These are phyloP conservation scores for Trichocomaceae sp. DNA, from an alignment of 2,329 filamentous ascomycete genomes.

Conservation along the genomic window DNA sequence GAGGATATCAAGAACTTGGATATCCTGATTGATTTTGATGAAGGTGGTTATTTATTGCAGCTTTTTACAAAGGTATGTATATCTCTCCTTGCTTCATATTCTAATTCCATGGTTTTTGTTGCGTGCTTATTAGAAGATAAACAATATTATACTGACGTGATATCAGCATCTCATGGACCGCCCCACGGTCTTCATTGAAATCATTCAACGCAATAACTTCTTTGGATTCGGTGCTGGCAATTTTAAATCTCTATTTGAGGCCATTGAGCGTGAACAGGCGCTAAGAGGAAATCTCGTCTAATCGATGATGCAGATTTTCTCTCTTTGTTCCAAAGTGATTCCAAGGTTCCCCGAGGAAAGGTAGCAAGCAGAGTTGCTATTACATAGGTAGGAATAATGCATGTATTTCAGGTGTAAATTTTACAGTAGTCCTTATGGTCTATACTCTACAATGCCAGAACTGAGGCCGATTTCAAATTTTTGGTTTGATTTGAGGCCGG, in stretches of 20 bases:
- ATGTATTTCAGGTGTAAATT: no score
- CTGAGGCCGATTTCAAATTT: not conserved
- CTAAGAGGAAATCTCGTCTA: slow-evolving; percentile 67
- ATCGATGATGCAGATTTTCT: not conserved
- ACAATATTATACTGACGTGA: not conserved
- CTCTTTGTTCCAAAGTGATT: no score
- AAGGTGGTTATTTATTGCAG: slow-evolving; percentile 73
- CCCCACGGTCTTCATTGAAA: slow-evolving; percentile 92
- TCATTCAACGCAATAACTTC: slow-evolving; percentile 87
- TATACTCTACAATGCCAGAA: not conserved
- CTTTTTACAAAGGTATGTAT: slow-evolving; percentile 60
- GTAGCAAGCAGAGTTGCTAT: no score
- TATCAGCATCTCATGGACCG: slow-evolving; percentile 75
- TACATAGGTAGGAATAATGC: no score
- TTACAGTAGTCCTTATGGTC: no score
- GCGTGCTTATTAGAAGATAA: not conserved
- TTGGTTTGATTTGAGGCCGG: not conserved
- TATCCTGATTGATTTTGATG: slow-evolving; percentile 92
- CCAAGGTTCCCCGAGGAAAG: no score
- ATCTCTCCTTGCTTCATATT: not conserved
- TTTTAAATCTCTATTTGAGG: slow-evolving; percentile 92
- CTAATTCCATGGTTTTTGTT: not conserved
- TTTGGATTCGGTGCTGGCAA: slow-evolving; percentile 91
- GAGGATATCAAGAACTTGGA: slow-evolving; percentile 69
- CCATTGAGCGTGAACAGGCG: slow-evolving; percentile 88